A percentile compares a stretch with the other conserved stretches of the same genome.
phyloP scores from a whole-genome alignment of 73 alveolate genomes.

The Paramecium biaurelia region DNA sequence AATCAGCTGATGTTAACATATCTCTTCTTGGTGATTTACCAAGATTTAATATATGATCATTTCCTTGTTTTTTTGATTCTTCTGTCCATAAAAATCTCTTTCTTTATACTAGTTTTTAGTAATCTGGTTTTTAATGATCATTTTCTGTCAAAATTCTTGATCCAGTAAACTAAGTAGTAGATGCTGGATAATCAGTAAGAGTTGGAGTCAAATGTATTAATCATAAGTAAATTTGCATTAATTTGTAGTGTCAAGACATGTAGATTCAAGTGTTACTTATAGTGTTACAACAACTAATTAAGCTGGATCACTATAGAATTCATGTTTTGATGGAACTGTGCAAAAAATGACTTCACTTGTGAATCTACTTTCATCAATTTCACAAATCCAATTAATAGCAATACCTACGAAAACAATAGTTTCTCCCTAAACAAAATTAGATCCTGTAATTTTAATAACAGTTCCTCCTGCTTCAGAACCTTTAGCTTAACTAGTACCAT shows the following conservation, averaged over 20 bases:
- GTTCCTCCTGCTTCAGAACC: conserved; percentile 53
- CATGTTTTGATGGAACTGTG: conserved; percentile 8
- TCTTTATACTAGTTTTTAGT: not conserved
- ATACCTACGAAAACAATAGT: not conserved
- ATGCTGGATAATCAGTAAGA: not conserved
- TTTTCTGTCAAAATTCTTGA: conserved; percentile 6
- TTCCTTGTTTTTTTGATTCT: conserved; percentile 3
- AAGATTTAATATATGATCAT: not conserved
- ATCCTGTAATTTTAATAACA: conserved; percentile 30
- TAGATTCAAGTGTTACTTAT: not conserved
- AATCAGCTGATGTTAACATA: not conserved
- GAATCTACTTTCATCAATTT: conserved; percentile 5
- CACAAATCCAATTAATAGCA: conserved; percentile 13
- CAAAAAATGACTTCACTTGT: not conserved
- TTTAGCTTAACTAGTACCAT: not conserved
- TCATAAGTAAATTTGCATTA: not conserved
- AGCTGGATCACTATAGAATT: not conserved
- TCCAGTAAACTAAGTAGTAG: not conserved
- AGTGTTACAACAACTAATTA: not conserved
- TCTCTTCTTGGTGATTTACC: conserved; percentile 40
- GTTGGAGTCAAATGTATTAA: not conserved
- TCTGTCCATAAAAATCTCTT: conserved; percentile 44
- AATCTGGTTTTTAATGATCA: not conserved
- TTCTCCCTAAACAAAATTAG: not conserved
- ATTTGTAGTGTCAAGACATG: not conserved